Conservation (phyloP, 2,329 filamentous ascomycete genomes). For the Trichoderma oligosporum region DNA sequence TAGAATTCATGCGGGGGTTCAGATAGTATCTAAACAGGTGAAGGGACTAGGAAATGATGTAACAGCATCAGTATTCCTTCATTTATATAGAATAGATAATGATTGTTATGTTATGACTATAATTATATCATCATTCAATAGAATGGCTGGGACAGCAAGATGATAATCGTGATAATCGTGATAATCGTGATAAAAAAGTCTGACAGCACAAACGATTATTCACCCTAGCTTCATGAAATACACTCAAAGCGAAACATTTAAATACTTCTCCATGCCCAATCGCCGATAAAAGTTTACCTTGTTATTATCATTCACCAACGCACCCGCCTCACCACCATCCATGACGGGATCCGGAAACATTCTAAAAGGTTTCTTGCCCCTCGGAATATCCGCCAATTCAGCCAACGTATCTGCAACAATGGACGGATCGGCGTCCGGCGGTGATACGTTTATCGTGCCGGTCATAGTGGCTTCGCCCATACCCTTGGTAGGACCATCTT, state of each 20-base stretch:
- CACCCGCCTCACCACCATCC: not conserved
- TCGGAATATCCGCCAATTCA: conserved; percentile 8
- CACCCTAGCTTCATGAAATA: too few relatives aligned
- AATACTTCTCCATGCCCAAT: not conserved
- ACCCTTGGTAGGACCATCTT: conserved; percentile 5
- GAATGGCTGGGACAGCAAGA: not conserved
- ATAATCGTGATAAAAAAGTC: too few relatives aligned
- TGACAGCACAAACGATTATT: too few relatives aligned
- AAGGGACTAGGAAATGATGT: too few relatives aligned
- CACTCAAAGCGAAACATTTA: not conserved
- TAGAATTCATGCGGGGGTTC: too few relatives aligned
- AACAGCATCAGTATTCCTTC: too few relatives aligned
- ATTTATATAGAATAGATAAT: too few relatives aligned
- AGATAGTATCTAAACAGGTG: too few relatives aligned
- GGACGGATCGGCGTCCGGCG: conserved; percentile 2
- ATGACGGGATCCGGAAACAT: not conserved
- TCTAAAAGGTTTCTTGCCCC: conserved; percentile 13
- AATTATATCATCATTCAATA: not conserved
- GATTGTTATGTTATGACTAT: too few relatives aligned
- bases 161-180: too few relatives aligned
- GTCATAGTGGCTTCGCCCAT: not conserved
- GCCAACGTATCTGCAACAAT: not conserved
- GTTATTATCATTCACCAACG: conserved; percentile 1
- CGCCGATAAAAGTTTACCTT: conserved; percentile 12
- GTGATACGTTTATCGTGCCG: not conserved